Base-by-base conservation (phyloP, 139 green algal species). In the Tetradesmus lagerheimii region DNA sequence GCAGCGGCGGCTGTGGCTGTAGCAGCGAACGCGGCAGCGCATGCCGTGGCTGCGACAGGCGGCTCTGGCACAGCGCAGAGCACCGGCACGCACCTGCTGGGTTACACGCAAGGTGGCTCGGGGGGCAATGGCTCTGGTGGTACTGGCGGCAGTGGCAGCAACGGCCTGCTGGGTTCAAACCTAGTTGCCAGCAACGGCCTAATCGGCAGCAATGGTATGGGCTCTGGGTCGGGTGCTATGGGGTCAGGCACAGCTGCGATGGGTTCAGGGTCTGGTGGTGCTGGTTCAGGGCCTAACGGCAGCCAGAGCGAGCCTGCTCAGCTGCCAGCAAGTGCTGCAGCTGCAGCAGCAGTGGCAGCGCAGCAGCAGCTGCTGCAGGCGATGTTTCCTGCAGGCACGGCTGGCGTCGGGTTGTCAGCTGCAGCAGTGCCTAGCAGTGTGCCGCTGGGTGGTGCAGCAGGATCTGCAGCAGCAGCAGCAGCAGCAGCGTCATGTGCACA, bases 321-420 rank as follows among this genome's bases (percentile, higher is more conserved):
- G 53, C 34, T 53, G 82, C 83, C 83, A 57, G 53, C 82, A 76
- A 38, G n/a, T 23, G 84, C 84, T 14, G 67, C 66, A 34, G 83
- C 64, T 9, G 50, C 53, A 82, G 85, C 85, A 62, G 84, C 81
- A 23, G 81, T 78, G 18, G 62, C 83, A 39, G 83, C 83, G 16
- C 83, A 88, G 62, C 83, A 88, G 83, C 83, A 88, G 83, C 62
- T 88, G 62, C 62, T 88, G 45, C 82, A 87, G 23, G 82, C 82
- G 1, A 87, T 87, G 57, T 87, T 87, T 25, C 82, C 80, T 31
- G 45, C 79, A 75, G 64, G 64, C 64, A 29, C 64, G 64, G 23
- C 64, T 75, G 64, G 64, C 64, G 64, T 16, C 29, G 64, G 45
- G 45, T 12, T 57, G 45, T 57, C 6, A 27, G 64, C 23, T 35